Evolutionary conservation across 2,329 filamentous ascomycete species (phyloP), one percentile per base, ranked within the genome.

Genomic region (Penicillium sp.): DNA sequence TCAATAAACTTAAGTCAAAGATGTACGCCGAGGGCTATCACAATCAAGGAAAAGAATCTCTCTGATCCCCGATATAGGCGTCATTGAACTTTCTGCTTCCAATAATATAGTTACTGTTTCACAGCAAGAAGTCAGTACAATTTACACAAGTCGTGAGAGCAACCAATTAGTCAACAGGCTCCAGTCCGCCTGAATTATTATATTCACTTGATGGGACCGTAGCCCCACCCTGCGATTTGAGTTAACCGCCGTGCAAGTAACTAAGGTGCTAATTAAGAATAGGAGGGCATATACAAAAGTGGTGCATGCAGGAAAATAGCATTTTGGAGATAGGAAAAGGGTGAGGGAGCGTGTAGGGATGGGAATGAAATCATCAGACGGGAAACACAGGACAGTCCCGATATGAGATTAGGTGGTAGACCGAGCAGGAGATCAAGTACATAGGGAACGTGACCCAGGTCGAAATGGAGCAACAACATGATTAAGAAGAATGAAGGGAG

Each of bases 331-430:
- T 27, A n/a, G n/a, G 50, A 40, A 55, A 54, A 18, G 19, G 40
- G n/a, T 11, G 37, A 56, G 39, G 39, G 55, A 47, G 27, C 13
- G 53, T 60, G 27, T 16, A 46, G 51, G 50, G 58, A 50, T 60
- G 22, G 24, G 43, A n/a, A 53, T 49, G 51, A 55, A 55, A 56
- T 62, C 33, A 24, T 58, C 35, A 10, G 33, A 39, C 7, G 33
- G 43, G 55, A 50, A 22, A 19, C 46, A 33, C 19, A 43, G 31
- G n/a, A 37, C 11, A 27, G 19, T 41, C 50, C 31, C 54, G 2
- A 35, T 35, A n/a, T n/a, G 36, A 39, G 2, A 52, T 22, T 47
- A 55, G 39, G 37, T 16, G 16, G 40, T 6, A 18, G 22, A 35
- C 6, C 18, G 24, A 54, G 22, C 37, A 56, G 46, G 24, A 49